Evolutionary conservation across 345 rosid genomes (phyloP), one percentile per base, ranked within the genome.

Genomic region (Ceriops zippeliana): DNA sequence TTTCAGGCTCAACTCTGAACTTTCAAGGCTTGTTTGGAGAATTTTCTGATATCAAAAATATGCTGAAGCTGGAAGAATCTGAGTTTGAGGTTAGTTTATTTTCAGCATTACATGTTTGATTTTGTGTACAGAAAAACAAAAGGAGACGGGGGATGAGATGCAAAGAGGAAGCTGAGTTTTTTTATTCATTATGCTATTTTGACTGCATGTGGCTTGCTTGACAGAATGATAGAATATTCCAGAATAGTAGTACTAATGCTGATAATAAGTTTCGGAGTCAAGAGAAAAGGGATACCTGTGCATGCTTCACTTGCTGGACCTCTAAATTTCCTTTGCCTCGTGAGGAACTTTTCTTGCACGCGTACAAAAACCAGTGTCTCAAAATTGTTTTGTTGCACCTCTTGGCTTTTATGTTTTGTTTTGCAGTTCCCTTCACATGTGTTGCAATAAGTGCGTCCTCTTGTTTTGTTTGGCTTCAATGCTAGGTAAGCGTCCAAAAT

Each of bases 41-140:
- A 52, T 85, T 91, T 65, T 71, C 84, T 75, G 87, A 72, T 67
- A 76, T 89, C 57, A 83, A 85, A 70, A 86, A 86, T 74, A 86
- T 90, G 83, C 74, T 96, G 83, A 83, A 79, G 74, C 77, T 69
- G 58, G 99, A 90, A 76, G 81, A 69, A 58, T 11, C 71, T 58
- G 70, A 71, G 49, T 90, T 87, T 79, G 83, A 89, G 98, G 98
- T 96, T 78, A 58, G 90, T 73, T 72, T 75, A 32, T 42, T 70
- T 32, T 37, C 26, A 27, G 21, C 31, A 24, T 62, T 32, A 16
- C 58, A 15, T 65, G 24, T 72, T 32, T 8, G n/a, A 59, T 13
- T 7, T 21, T 65, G 6, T 13, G 13, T 38, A 1, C 46, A 38
- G 46, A 38, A 38, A 35, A 38, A 38, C 13, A 38, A 38, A 9